Evolutionary conservation across 371 early-diverging fungal species (phyloP), one percentile per base, ranked within the genome.

Genomic region (Rhizopus sp.): DNA sequence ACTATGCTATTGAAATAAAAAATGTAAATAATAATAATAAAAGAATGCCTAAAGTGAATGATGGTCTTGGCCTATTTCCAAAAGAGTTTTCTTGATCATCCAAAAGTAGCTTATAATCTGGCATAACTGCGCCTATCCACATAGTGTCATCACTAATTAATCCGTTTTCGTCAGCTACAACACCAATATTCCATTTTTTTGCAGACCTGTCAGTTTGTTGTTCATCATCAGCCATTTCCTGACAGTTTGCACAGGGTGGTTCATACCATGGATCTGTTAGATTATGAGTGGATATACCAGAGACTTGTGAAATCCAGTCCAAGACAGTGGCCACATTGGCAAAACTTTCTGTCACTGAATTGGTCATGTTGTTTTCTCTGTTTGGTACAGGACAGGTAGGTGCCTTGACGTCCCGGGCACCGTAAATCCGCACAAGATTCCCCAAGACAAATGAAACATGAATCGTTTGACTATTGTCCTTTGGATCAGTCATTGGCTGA

Each of bases 361-460:
- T 58, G 4, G 17, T 13, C 3, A 34, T 5, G 29, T 46, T 38
- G 3, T 7, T 52, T 2, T 53, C 32, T 7, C 16, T 12, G 10
- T 47, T 15, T 9, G 68, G 60, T 4, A 66, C 32, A 7, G 78
- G 74, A 38, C 78, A 77, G 0, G 74, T 74, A 15, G 45, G 23
- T 12, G 65, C 48, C 12, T 59, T 53, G 0, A 40, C 55, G 58
- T 77, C 78, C 30, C 57, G 50, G 0, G 70, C 78, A 29, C 78
- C 78, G 55, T 70, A 77, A 7, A 77, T 77, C 7, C 78, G 49
- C 5, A 72, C 65, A 4, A 77, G 46, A 1, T 57, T 49, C 5
- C 77, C 77, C 7, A 69, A 13, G 1, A 62, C 72, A 60, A 51
- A 72, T 0, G 72, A 70, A 3, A 61, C 57, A 5, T 33, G 48